Evolutionary conservation across 1,284 basidiomycete genomes (phyloP), one percentile per base, ranked within the genome.

Genomic region (Cryptococcus hybrid): DNA sequence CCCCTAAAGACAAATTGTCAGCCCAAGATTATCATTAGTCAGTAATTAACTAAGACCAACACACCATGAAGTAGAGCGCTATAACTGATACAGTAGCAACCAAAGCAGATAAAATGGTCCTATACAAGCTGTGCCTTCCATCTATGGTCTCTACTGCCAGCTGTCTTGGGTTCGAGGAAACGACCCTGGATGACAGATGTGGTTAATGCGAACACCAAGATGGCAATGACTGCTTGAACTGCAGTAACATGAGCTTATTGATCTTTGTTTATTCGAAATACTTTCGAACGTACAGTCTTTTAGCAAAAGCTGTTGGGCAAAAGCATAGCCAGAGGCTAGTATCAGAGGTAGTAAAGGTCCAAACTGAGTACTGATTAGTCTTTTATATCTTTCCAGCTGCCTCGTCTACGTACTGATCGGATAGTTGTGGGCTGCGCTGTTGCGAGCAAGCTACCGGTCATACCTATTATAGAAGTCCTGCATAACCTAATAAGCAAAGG

Each of bases 41-140:
- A 6, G 37, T 38, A 9, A 34, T 40, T 38, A 51, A 36, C 49
- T 18, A 15, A 52, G 24, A 15, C 18, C 37, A 34, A 58, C 62
- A 54, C 38, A 64, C 65, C 36, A 57, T 24, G 12, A 53, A 38
- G 35, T 44, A 51, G 37, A 66, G 45, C 7, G 15, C 39, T 7
- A 63, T 49, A 1, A 60, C 38, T 7, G 46, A n/a, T 12, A 51
- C 46, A 34, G 54, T 40, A 18, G 52, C 53, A 24, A 52, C 38
- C 30, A 48, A 50, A 30, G 57, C 57, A n/a, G 54, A 58, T 36
- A 49, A 30, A 6, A 45, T 35, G 12, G 47, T 43, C 1, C 46
- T 35, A 52, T 57, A 54, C 38, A 57, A 15, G 39, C 37, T 50
- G n/a, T 45, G 12, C 18, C 18, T 30, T 30, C 30, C 30, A 30